Evolutionary conservation across 1,284 basidiomycete species (phyloP).

Genomic region (Cutaneotrichosporon sp.): DNA sequence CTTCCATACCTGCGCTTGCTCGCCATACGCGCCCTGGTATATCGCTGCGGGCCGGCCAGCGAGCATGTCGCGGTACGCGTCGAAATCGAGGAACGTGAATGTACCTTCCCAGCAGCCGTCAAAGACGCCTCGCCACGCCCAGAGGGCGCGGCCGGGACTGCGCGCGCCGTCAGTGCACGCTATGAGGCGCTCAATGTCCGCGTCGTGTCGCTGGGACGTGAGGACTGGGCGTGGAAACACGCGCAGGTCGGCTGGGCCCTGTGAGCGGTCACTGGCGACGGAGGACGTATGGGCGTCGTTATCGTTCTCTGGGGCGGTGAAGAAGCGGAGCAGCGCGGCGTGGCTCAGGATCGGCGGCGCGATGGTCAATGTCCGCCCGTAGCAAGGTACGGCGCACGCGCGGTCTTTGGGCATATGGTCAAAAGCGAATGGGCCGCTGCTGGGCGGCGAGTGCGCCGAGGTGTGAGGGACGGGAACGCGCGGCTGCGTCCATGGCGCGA

Average conservation of each 20-base stretch:
- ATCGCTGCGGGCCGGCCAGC: constrained; percentile 41
- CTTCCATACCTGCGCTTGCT: constrained; percentile 56
- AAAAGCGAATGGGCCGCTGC: constrained; percentile 16
- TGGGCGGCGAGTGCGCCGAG: constrained; percentile 24
- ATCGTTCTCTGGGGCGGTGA: constrained; percentile 12
- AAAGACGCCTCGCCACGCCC: constrained; percentile 48
- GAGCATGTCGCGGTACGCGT: constrained; percentile 51
- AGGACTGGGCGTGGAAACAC: constrained; percentile 22
- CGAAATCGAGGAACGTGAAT: constrained; percentile 56
- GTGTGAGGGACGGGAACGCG: constrained; percentile 37
- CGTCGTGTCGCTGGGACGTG: constrained; percentile 15
- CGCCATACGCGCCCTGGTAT: constrained; percentile 53
- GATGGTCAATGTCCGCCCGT: constrained; percentile 35
- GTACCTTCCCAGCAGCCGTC: constrained; percentile 55
- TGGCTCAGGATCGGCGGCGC: constrained; percentile 44
- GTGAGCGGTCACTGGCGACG: neutral
- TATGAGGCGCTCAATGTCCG: constrained; percentile 39
- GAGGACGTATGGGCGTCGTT: neutral
- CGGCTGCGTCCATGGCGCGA: constrained; percentile 52
- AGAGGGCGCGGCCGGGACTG: constrained; percentile 45
- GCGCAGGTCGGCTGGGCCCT: constrained; percentile 9
- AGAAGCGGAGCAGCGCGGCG: constrained; percentile 48
- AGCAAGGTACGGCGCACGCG: constrained; percentile 39
- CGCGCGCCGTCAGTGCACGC: constrained; percentile 47
- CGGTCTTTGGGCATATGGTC: constrained; percentile 20